These are phyloP conservation scores for Xylariaceae sp. DNA, from an alignment of 2,329 filamentous ascomycete species.

Conservation along the genomic window DNA sequence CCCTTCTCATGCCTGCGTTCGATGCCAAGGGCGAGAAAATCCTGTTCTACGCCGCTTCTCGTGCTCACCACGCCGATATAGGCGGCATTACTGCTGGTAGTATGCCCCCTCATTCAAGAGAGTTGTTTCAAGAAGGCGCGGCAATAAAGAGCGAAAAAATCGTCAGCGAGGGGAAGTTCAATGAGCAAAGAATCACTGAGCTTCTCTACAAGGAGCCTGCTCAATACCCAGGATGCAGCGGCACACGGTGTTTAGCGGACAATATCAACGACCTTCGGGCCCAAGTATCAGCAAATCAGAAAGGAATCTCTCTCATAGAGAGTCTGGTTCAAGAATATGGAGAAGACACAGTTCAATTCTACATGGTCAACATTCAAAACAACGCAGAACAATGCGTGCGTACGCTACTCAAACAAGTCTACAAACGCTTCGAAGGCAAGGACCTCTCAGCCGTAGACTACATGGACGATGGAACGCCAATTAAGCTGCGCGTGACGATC, in stretches of 20 bases:
- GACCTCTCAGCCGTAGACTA: conserved; percentile 67
- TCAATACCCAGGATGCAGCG: conserved; percentile 66
- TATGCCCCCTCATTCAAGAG: conserved; percentile 66
- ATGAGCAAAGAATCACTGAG: conserved; percentile 67
- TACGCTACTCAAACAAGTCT: conserved; percentile 63
- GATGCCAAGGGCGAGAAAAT: conserved; percentile 62
- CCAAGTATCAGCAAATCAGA: conserved; percentile 74
- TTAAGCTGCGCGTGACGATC: conserved; percentile 66
- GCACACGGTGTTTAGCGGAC: conserved; percentile 68
- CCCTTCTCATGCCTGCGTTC: conserved; percentile 75
- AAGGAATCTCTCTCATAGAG: conserved; percentile 70
- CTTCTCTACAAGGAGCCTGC: conserved; percentile 66
- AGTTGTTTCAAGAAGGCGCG: conserved; percentile 55
- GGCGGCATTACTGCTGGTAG: conserved; percentile 71
- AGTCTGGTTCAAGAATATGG: conserved; percentile 70
- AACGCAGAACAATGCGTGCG: conserved; percentile 70
- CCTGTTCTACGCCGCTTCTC: conserved; percentile 76
- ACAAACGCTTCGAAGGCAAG: conserved; percentile 62
- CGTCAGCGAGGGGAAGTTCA: conserved; percentile 70
- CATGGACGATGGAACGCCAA: conserved; percentile 76
- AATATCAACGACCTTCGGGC: conserved; percentile 79
- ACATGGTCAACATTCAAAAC: conserved; percentile 72
- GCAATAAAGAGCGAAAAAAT: conserved; percentile 60
- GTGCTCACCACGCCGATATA: conserved; percentile 80
- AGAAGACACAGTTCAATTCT: conserved; percentile 69